These are phyloP conservation scores for Trifolium fragiferum DNA, from an alignment of 306 rosid genomes.

Conservation along the genomic window DNA sequence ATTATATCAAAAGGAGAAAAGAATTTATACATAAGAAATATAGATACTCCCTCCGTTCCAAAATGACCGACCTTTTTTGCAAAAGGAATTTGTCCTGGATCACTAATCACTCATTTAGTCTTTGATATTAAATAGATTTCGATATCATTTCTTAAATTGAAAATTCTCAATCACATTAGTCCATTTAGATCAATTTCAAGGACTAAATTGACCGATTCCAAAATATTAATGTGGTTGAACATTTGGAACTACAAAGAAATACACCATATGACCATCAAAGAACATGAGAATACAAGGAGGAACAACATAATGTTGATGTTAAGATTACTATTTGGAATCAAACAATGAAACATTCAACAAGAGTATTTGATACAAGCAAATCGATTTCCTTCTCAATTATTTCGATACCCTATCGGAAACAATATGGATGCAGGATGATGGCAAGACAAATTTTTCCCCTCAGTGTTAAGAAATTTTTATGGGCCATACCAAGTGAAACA, in stretches of 20 bases:
- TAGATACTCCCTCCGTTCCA: neutral
- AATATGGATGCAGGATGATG: neutral
- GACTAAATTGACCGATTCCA: no score
- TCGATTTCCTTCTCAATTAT: conserved; percentile 9
- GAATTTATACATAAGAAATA: neutral
- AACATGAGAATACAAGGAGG: conserved; percentile 6
- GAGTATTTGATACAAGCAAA: conserved; percentile 12
- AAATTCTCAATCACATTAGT: neutral
- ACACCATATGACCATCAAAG: neutral
- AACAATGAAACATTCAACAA: neutral
- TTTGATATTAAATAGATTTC: neutral
- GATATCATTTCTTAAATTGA: neutral
- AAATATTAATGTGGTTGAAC: no score
- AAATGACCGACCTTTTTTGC: no score
- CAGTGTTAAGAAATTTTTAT: neutral
- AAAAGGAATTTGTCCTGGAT: neutral
- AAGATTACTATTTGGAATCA: neutral
- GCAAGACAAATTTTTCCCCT: neutral
- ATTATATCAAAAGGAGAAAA: conserved; percentile 2
- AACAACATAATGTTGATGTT: conserved; percentile 12
- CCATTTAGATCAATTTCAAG: neutral
- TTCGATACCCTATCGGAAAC: conserved; percentile 19
- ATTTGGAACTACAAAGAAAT: conserved; percentile 18
- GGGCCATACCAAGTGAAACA: conserved; percentile 1
- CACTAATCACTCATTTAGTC: neutral